Conservation (phyloP, 805 yeast species). For the Yarrowia osloensis region DNA sequence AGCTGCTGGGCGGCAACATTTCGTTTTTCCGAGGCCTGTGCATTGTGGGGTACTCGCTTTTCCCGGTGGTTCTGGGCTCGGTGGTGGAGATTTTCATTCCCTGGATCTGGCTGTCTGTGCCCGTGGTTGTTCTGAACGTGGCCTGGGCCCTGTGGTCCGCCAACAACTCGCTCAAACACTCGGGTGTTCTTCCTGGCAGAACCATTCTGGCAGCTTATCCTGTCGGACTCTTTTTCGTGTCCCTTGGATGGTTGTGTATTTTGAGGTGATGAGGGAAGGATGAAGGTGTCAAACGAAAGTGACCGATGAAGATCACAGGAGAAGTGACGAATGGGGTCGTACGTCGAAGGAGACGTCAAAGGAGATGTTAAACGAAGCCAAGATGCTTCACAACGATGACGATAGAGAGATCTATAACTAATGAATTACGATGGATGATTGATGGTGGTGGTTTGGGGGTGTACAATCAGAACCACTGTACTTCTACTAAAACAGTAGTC, state of each 20-base stretch:
- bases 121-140: conserved; percentile 47
- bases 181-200: conserved; percentile 66
- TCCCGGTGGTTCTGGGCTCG: conserved; percentile 59
- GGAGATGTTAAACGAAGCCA: no score
- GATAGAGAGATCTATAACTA: background rate
- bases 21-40: conserved; percentile 69
- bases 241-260: conserved; percentile 66
- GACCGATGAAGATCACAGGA: no score
- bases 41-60: conserved; percentile 68
- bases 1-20: conserved; percentile 60
- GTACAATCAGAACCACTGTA: no score
- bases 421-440: background rate
- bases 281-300: no score
- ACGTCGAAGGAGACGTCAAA: no score
- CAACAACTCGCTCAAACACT: conserved; percentile 56
- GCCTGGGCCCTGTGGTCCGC: conserved; percentile 70
- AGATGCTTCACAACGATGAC: no score
- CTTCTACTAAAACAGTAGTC: no score
- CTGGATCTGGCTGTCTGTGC: conserved; percentile 51
- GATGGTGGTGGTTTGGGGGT: no score
- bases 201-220: conserved; percentile 66
- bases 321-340: no score
- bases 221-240: conserved; percentile 61
- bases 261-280: conserved; percentile 45
- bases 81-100: conserved; percentile 52